These are phyloP conservation scores for Pythium dissotocum DNA, from an alignment of 352 stramenopile genomes.

Conservation along the genomic window DNA sequence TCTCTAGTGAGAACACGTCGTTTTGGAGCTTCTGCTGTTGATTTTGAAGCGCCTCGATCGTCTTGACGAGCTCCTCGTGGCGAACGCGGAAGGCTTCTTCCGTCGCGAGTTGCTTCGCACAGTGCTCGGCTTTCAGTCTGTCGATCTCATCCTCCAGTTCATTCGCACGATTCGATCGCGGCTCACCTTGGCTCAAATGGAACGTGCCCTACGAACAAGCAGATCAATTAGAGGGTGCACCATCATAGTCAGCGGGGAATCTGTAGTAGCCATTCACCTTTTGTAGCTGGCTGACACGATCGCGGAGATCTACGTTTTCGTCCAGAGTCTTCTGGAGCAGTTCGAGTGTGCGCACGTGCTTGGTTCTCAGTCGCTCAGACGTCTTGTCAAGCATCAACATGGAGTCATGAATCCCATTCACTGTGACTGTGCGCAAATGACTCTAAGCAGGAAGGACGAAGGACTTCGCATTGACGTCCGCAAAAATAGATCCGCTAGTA, in stretches of 20 bases:
- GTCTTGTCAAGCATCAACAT: constrained; percentile 60
- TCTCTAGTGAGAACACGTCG: constrained; percentile 49
- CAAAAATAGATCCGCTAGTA: background rate
- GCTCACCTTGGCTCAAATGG: constrained; percentile 40
- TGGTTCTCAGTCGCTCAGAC: constrained; percentile 70
- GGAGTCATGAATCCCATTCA: background rate
- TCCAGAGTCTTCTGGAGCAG: constrained; percentile 79
- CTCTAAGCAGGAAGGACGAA: background rate
- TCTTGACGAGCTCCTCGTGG: constrained; percentile 32
- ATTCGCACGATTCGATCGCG: constrained; percentile 40
- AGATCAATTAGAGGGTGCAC: too few species aligned
- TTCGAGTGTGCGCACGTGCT: constrained; percentile 79
- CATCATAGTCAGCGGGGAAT: too few species aligned
- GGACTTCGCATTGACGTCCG: background rate
- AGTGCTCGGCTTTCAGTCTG: constrained; percentile 48
- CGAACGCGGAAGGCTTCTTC: constrained; percentile 37
- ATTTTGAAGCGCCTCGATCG: constrained; percentile 34
- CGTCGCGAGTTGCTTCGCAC: constrained; percentile 33
- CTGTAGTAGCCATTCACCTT: constrained; percentile 32
- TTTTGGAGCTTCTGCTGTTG: constrained; percentile 58
- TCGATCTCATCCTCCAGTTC: constrained; percentile 70
- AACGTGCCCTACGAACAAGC: constrained; percentile 34
- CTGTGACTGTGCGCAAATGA: background rate
- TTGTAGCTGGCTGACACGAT: constrained; percentile 43
- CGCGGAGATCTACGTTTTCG: constrained; percentile 70